phyloP scores from a whole-genome alignment of 2,329 filamentous ascomycete genomes.

The Fusarium tuaranense region DNA sequence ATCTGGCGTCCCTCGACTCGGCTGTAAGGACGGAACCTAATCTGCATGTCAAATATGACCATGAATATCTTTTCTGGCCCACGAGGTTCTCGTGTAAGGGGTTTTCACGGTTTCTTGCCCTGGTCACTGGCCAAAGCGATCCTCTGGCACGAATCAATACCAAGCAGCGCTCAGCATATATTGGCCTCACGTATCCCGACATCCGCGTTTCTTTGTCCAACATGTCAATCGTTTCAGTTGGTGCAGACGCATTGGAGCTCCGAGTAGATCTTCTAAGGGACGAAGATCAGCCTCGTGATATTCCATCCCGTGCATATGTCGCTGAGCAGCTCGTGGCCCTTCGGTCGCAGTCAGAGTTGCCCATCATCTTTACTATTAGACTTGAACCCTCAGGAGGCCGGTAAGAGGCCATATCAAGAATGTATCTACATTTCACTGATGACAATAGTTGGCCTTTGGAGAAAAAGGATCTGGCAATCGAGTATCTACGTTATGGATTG shows the following conservation, averaged over 20 bases:
- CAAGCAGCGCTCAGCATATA: slow-evolving; percentile 19
- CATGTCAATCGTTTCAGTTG: slow-evolving; percentile 29
- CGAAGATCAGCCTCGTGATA: neutral
- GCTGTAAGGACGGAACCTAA: neutral
- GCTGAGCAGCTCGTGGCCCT: slow-evolving; percentile 19
- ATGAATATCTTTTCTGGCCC: slow-evolving; percentile 20
- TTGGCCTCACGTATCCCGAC: slow-evolving; percentile 26
- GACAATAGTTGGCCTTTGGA: slow-evolving; percentile 11
- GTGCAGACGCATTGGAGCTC: slow-evolving; percentile 24
- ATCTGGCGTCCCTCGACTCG: neutral
- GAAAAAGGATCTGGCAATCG: neutral
- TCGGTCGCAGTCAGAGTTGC: slow-evolving; percentile 18
- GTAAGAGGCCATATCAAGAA: neutral
- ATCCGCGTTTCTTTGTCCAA: slow-evolving; percentile 25
- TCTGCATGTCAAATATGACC: neutral
- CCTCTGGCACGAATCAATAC: slow-evolving; percentile 10
- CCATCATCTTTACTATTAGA: slow-evolving; percentile 24
- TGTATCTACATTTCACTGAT: neutral
- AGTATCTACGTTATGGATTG: slow-evolving; percentile 13
- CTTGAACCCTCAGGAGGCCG: slow-evolving; percentile 19
- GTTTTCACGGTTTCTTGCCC: slow-evolving; percentile 22
- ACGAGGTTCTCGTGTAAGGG: slow-evolving; percentile 13
- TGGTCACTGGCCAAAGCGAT: slow-evolving; percentile 16
- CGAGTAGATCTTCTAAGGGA: slow-evolving; percentile 18
- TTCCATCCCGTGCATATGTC: slow-evolving; percentile 19